Conservation (phyloP, 2,329 filamentous ascomycete genomes). For the Penicillium sp. region DNA sequence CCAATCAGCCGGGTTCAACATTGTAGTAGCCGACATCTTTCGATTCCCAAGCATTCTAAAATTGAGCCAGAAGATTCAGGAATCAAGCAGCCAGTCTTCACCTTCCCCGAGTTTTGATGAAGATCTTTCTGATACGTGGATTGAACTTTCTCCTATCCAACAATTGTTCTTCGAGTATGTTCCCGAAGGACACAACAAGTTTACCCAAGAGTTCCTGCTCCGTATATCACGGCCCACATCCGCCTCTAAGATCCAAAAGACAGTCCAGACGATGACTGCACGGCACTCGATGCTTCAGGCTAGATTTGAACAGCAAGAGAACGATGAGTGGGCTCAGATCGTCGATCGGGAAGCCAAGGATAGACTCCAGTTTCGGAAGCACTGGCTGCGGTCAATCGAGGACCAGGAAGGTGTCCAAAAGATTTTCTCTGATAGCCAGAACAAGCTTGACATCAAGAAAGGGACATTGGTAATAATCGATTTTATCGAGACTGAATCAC, state of each 20-base stretch:
- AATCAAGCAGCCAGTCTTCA: no score
- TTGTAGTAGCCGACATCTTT: background rate
- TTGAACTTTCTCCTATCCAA: conserved; percentile 11
- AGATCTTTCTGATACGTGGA: no score
- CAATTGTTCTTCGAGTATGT: conserved; percentile 8
- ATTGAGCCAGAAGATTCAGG: no score
- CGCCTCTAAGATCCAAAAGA: no score
- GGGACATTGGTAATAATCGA: background rate
- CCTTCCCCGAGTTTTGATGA: no score
- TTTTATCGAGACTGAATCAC: background rate
- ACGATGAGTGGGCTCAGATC: background rate
- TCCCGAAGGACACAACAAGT: conserved; percentile 11
- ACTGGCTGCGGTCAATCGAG: background rate
- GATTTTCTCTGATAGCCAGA: conserved; percentile 1
- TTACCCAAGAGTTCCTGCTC: background rate
- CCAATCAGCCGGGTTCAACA: no score
- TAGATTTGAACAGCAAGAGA: background rate
- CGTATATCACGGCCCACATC: no score
- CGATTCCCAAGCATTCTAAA: background rate
- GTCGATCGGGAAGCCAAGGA: background rate
- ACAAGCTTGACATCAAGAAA: background rate
- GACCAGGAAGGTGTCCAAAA: background rate
- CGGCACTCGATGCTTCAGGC: conserved; percentile 11
- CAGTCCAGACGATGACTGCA: no score
- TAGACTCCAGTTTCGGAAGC: background rate